Percentiles rank a stretch among this genome's conserved stretches.
Evolutionary conservation across 352 stramenopile species (phyloP).

Genomic region (Globisporangium cylindrosporum): DNA sequence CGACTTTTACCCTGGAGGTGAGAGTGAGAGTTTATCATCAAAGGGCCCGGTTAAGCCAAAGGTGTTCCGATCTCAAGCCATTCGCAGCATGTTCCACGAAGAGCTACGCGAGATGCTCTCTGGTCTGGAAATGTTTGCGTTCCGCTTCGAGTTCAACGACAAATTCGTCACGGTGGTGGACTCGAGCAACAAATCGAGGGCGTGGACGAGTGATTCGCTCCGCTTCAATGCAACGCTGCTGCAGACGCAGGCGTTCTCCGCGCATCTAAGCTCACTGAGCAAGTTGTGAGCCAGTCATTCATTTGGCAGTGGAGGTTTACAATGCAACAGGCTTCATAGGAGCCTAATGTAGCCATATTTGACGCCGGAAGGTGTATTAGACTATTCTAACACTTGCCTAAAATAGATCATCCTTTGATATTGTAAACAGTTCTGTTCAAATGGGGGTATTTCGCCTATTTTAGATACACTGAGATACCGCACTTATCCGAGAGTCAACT

Average conservation of each 20-base stretch:
- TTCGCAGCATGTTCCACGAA: constrained; percentile 38
- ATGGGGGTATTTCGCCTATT: too few relatives aligned
- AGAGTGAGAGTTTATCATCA: background rate
- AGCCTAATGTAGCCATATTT: constrained; percentile 4
- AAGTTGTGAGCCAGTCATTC: background rate
- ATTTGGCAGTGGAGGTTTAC: too few relatives aligned
- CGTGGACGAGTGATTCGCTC: constrained; percentile 34
- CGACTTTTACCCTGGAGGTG: constrained; percentile 12
- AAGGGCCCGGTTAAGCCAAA: background rate
- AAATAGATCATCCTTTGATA: too few relatives aligned
- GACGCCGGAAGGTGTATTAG: background rate
- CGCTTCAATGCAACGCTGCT: constrained; percentile 46
- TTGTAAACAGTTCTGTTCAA: too few relatives aligned
- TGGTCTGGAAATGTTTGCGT: constrained; percentile 53
- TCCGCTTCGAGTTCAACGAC: constrained; percentile 48
- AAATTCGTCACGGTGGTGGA: constrained; percentile 49
- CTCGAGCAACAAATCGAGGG: constrained; percentile 30
- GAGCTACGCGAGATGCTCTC: constrained; percentile 41
- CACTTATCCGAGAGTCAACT: background rate
- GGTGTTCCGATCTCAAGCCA: constrained; percentile 22
- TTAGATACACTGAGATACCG: background rate
- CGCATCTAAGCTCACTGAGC: constrained; percentile 25
- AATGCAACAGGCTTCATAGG: too few relatives aligned
- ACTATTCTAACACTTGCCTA: too few relatives aligned
- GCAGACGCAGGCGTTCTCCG: constrained; percentile 61